Evolutionary conservation across 2,329 filamentous ascomycete species (phyloP).

Genomic region (Aspergillus melleus): DNA sequence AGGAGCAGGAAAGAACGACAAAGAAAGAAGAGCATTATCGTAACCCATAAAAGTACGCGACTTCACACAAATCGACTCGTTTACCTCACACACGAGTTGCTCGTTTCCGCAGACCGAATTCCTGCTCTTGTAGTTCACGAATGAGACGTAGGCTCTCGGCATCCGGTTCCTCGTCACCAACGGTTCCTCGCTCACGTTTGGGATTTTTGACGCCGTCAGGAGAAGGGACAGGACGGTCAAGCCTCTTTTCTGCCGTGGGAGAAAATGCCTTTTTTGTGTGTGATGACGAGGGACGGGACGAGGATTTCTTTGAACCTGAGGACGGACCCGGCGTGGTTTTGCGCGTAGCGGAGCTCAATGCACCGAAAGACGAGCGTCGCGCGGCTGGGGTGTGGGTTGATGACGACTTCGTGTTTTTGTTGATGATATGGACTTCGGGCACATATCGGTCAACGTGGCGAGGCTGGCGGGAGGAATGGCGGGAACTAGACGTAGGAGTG

Average conservation of each 20-base stretch:
- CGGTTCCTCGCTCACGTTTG: conserved; percentile 27
- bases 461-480: conserved; percentile 47
- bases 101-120: conserved; percentile 45
- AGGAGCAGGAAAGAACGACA: conserved; percentile 9
- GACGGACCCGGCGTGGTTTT: conserved; percentile 31
- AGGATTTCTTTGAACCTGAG: conserved; percentile 31
- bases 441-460: conserved; percentile 42
- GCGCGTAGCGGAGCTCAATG: conserved; percentile 18
- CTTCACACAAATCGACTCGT: background rate
- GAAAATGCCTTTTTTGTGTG: conserved; percentile 39
- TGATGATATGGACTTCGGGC: conserved; percentile 32
- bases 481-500: conserved; percentile 43
- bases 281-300: conserved; percentile 39
- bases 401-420: conserved; percentile 28
- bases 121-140: conserved; percentile 47
- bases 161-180: conserved; percentile 37
- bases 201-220: conserved; percentile 27
- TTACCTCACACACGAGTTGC: conserved; percentile 17
- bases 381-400: conserved; percentile 23
- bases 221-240: conserved; percentile 26
- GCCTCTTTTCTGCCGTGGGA: conserved; percentile 39
- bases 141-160: conserved; percentile 46
- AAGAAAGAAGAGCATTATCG: conserved; percentile 3
- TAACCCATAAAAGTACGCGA: conserved; percentile 1
- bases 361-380: conserved; percentile 24